Evolutionary conservation across 345 rosid species (phyloP), one percentile per base, ranked within the genome.

Genomic region (Zanthoxylum bungeanum): DNA sequence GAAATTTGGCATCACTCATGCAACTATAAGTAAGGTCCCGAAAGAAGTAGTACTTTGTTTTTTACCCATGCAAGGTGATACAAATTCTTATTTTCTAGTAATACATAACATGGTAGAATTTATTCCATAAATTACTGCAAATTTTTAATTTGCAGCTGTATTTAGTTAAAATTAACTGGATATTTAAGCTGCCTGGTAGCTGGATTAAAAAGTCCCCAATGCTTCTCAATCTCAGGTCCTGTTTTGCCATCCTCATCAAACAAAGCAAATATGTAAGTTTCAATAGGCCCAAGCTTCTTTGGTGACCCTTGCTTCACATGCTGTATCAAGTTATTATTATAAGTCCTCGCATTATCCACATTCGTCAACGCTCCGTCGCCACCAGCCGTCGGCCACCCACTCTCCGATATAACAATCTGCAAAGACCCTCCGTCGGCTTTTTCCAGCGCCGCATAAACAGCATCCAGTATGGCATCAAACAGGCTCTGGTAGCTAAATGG

Each of bases 251-350:
- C 81, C 83, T 90, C 91, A 71, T 90, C 82, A 71, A 79, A 88
- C 88, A 85, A 76, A 12, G 87, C 86, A 46, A 88, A 90, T 63
- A 90, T 71, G 25, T 90, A 90, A 1, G 96, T 86, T 77, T 88
- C 92, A 5, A 85, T 78, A 7, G 92, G 67, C 71, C 71, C 81
- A 17, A 77, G 88, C 70, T 58, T 87, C 82, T 73, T 87, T 2
- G 85, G 88, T 1, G 73, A 79, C 67, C 87, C 85, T 11, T 34
- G 19, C 78, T 84, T 84, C 25, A 73, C 92, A 30, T 88, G n/a
- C n/a, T n/a, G n/a, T n/a, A n/a, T n/a, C n/a, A n/a, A n/a, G n/a
- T n/a, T n/a, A n/a, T n/a, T n/a, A n/a, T n/a, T n/a, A n/a, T n/a
- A n/a, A n/a, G n/a, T n/a, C n/a, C n/a, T n/a, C n/a, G n/a, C n/a